These are phyloP conservation scores for Paracoccidioides lutzii DNA, from an alignment of 2,329 filamentous ascomycete genomes.

Conservation along the genomic window DNA sequence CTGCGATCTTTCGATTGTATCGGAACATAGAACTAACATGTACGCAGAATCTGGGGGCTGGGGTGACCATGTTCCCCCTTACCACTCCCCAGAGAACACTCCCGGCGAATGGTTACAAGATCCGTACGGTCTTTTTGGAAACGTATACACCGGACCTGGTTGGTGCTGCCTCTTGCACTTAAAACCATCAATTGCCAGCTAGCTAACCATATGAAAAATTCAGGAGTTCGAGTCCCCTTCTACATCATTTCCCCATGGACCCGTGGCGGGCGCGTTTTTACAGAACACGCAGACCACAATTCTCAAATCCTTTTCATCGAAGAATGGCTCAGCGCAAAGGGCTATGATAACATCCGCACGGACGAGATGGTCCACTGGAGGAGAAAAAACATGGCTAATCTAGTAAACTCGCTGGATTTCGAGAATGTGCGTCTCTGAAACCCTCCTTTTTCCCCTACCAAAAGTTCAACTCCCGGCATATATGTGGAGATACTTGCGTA, in stretches of 20 bases:
- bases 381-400: slow-evolving; percentile 36
- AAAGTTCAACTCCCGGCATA: background rate
- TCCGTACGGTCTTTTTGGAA: slow-evolving; percentile 29
- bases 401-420: slow-evolving; percentile 38
- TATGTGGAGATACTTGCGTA: background rate
- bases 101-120: slow-evolving; percentile 42
- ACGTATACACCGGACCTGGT: slow-evolving; percentile 33
- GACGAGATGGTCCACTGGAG: slow-evolving; percentile 36
- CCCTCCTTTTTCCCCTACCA: background rate
- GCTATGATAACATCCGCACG: slow-evolving; percentile 29
- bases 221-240: slow-evolving; percentile 40
- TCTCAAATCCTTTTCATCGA: slow-evolving; percentile 45
- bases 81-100: slow-evolving; percentile 37
- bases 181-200: background rate
- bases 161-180: slow-evolving; percentile 1
- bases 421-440: slow-evolving; percentile 17
- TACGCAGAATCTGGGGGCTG: slow-evolving; percentile 40
- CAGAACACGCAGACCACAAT: slow-evolving; percentile 43
- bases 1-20: background rate
- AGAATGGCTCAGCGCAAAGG: slow-evolving; percentile 36
- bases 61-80: slow-evolving; percentile 43
- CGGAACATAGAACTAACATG: background rate
- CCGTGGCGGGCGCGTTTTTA: slow-evolving; percentile 41
- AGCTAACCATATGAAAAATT: background rate
- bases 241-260: slow-evolving; percentile 46